These are phyloP conservation scores for Eutrema yunnanense DNA, from an alignment of 345 rosid species.

Conservation along the genomic window DNA sequence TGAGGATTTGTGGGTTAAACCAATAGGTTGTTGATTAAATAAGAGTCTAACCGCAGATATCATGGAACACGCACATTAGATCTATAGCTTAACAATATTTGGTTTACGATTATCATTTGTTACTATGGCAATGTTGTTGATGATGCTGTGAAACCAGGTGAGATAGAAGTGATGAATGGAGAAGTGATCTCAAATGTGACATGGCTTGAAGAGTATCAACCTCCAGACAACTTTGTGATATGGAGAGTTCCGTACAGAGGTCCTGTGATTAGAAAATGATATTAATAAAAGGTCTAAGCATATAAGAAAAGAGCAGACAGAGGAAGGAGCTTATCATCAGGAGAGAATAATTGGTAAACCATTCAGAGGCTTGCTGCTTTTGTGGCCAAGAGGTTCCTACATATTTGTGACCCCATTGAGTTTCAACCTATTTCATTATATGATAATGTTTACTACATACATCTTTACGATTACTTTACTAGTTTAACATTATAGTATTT, in stretches of 20 bases:
- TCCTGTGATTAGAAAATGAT: conserved; percentile 71
- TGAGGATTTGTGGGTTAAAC: not conserved
- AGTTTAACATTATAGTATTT: not conserved
- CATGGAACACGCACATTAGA: not conserved
- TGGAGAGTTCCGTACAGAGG: conserved; percentile 72
- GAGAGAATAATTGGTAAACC: conserved; percentile 19
- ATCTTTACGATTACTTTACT: not conserved
- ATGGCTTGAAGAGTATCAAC: conserved; percentile 89
- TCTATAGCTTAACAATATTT: not conserved
- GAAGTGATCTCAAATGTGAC: conserved; percentile 47
- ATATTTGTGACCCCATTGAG: conserved; percentile 11
- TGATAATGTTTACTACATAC: conserved; percentile 20
- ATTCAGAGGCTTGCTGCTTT: conserved; percentile 1
- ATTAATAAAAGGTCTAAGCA: not conserved
- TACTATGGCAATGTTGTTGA: conserved; percentile 1
- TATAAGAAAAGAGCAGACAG: not conserved
- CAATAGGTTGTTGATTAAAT: not conserved
- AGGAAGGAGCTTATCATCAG: not conserved
- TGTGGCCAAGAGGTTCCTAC: conserved; percentile 17
- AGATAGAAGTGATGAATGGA: conserved; percentile 57
- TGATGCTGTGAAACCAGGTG: conserved; percentile 38
- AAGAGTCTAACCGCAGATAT: not conserved
- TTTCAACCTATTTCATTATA: not conserved
- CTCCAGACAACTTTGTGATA: conserved; percentile 81
- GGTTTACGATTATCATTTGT: not conserved